Conservation (phyloP, 306 rosid genomes). For the Trichosanthes cucumerina region DNA sequence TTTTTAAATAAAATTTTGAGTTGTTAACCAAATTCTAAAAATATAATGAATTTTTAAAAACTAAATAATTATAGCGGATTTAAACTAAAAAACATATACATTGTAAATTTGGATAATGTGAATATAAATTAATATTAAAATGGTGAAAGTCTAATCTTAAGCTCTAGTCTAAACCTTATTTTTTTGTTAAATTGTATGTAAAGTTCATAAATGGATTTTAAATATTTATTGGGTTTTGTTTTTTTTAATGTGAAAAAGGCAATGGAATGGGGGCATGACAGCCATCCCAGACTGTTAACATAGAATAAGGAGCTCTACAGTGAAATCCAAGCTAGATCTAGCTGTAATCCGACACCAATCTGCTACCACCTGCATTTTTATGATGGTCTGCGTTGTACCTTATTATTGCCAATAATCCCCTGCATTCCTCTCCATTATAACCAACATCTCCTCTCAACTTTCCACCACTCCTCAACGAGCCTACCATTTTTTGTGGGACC, state of each 20-base stretch:
- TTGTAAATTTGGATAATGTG: not conserved
- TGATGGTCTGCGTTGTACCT: slow-evolving; percentile 15
- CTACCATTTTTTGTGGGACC: not conserved
- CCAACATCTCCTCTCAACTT: not conserved
- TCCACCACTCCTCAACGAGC: not conserved
- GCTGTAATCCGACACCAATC: slow-evolving; percentile 11
- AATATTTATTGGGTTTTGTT: not conserved
- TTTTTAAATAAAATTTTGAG: no score
- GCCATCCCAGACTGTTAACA: slow-evolving; percentile 2
- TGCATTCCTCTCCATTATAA: not conserved
- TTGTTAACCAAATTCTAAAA: no score
- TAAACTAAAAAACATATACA: no score
- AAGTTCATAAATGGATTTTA: not conserved
- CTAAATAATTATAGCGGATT: no score
- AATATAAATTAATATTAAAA: no score
- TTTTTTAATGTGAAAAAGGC: not conserved
- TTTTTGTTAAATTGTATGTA: not conserved
- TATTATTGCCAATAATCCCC: not conserved
- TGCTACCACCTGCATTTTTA: slow-evolving; percentile 10
- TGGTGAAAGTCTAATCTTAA: no score
- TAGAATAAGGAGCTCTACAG: slow-evolving; percentile 6
- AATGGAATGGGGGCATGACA: not conserved
- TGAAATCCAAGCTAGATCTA: slow-evolving; percentile 21
- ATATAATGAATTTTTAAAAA: no score
- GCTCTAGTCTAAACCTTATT: no score